Evolutionary conservation across 139 green algal genomes (phyloP).

Genomic region (Chlorella vulgaris): DNA sequence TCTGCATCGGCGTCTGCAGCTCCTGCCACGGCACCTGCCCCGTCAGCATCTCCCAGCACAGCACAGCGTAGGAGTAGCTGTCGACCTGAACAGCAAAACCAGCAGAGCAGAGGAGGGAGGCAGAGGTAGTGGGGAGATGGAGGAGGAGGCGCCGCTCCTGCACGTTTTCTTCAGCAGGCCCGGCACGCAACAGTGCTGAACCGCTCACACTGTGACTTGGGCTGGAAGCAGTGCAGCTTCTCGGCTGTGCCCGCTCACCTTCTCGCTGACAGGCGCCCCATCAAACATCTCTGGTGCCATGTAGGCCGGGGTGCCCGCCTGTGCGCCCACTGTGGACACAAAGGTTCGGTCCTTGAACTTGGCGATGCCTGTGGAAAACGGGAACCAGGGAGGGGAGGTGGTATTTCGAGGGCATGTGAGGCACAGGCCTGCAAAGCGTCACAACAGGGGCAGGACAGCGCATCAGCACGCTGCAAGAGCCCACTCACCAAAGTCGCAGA

Average conservation of each 20-base stretch:
- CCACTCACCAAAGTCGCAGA: conserved; percentile 74
- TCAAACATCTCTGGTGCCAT: conserved; percentile 76
- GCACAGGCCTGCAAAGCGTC: background rate
- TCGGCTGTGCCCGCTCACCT: background rate
- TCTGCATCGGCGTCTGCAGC: conserved; percentile 75
- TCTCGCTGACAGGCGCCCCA: conserved; percentile 36
- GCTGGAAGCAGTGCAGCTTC: too few species aligned
- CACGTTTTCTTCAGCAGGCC: too few species aligned
- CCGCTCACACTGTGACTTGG: background rate
- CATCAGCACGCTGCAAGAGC: background rate
- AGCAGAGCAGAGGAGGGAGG: too few species aligned
- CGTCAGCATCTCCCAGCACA: conserved; percentile 79
- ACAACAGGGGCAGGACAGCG: background rate
- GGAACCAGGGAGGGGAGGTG: too few species aligned
- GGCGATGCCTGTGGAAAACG: conserved; percentile 42
- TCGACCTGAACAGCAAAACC: too few species aligned
- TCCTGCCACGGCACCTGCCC: conserved; percentile 73
- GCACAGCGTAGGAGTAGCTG: conserved; percentile 65
- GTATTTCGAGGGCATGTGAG: background rate
- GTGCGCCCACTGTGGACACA: conserved; percentile 60
- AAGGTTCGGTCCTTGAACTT: conserved; percentile 67
- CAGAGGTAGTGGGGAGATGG: too few species aligned
- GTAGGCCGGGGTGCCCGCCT: conserved; percentile 77
- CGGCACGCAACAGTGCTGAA: background rate
- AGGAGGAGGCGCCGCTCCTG: too few species aligned